A percentile compares a stretch with the other conserved stretches of the same genome.
These are phyloP conservation scores for Aspergillus kassunensis DNA, from an alignment of 495 filamentous ascomycete species.

Conservation along the genomic window DNA sequence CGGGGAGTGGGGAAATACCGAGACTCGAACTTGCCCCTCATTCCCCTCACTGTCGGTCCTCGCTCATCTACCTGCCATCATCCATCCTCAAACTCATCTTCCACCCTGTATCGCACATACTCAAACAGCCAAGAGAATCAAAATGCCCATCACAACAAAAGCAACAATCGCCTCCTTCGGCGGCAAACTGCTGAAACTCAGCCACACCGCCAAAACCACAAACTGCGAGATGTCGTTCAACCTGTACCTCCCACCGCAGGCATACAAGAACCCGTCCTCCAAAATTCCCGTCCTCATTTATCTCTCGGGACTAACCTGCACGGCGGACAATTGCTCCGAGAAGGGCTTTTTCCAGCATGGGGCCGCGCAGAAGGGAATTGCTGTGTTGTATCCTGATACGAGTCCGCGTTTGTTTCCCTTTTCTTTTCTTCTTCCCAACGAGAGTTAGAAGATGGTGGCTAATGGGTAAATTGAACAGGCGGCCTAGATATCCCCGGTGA, in stretches of 20 bases:
- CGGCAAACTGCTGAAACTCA: constrained; percentile 90
- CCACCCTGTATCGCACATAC: not conserved
- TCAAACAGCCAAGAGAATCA: not conserved
- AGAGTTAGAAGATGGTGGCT: not conserved
- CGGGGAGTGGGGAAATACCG: constrained; percentile 4
- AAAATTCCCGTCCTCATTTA: constrained; percentile 89
- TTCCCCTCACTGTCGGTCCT: constrained; percentile 24
- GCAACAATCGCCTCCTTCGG: constrained; percentile 89
- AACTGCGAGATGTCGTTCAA: constrained; percentile 66
- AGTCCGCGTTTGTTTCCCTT: constrained; percentile 62
- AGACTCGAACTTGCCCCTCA: constrained; percentile 13
- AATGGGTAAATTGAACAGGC: constrained; percentile 28
- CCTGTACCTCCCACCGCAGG: constrained; percentile 62
- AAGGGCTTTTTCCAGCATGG: constrained; percentile 89
- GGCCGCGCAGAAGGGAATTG: constrained; percentile 74
- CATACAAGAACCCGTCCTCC: constrained; percentile 28
- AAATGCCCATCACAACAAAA: constrained; percentile 79
- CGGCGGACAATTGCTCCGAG: constrained; percentile 91
- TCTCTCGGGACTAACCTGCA: constrained; percentile 91
- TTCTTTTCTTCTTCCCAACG: not conserved
- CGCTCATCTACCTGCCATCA: no score
- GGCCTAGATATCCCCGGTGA: constrained; percentile 76
- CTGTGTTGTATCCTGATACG: constrained; percentile 90
- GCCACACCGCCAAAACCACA: constrained; percentile 68
- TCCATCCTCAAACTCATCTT: not conserved